Base-by-base conservation (phyloP, 2,329 filamentous ascomycete genomes). In the Coleophoma cylindrospora region DNA sequence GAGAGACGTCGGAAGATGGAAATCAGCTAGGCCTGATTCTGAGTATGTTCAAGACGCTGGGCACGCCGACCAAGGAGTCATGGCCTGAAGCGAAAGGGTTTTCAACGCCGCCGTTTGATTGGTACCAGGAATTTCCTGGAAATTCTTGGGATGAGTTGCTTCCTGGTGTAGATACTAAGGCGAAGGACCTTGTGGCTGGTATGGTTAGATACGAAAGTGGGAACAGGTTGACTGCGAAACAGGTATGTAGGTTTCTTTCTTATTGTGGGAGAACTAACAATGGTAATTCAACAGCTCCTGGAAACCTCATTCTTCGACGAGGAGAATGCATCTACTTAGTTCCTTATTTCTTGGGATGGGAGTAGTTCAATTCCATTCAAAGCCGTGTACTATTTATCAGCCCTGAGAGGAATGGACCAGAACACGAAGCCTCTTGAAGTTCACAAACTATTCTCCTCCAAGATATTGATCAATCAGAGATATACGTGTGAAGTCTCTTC, bases 1-100 rank as follows among this genome's bases (percentile, higher is more conserved):
- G 90, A 1, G 67, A 76, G 2, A 74, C 72, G 0, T 74, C 80
- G 52, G 89, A 95, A 59, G 78, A 97, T 46, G 94, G 95, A 0
- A 97, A 89, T 63, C 94, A 99, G 68, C 75, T 99, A 37, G 88
- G 89, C 0, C 74, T 99, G 46, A 92, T 99, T 50, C 77, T 91
- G 48, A 96, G 90, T 62, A 92, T 97, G 34, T 97, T 99, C 70
- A 85, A 88, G 68, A 95, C 86, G 1, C 68, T 99, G 7, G 95
- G 95, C 1, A 96, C 91, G 1, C 94, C 94, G 0, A 87, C 86
- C 41, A 68, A 76, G n/a, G 74, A 84, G 47, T 82, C 74, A 0
- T 99, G 94, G 94, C 94, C 94, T 2, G 89, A 91, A 68, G 87
- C 89, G 5, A 69, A 69, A 11, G 63, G 64, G 1, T 86, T 95